Conservation (phyloP, 352 stramenopile species). For the Blastocystis sp. region DNA sequence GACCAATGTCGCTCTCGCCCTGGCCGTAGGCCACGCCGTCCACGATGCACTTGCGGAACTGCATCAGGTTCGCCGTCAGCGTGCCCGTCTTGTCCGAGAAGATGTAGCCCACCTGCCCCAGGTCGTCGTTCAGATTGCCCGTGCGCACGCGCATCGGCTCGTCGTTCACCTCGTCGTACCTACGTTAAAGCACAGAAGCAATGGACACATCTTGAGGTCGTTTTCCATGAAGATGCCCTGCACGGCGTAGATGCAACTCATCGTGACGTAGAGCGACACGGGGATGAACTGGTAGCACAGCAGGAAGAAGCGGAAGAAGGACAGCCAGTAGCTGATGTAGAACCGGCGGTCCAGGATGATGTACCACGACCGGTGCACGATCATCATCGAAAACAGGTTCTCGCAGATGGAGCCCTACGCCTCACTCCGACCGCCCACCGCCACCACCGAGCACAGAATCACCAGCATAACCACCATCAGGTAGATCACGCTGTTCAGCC, state of each 20-base stretch:
- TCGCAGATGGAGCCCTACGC: conserved; percentile 75
- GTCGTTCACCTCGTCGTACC: conserved; percentile 75
- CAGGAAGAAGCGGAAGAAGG: conserved; percentile 82
- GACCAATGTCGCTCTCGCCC: conserved; percentile 80
- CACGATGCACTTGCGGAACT: conserved; percentile 88
- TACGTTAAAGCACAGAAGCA: neutral
- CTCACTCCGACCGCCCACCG: conserved; percentile 73
- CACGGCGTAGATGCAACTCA: conserved; percentile 90
- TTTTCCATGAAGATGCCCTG: conserved; percentile 89
- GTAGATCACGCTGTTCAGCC: conserved; percentile 75
- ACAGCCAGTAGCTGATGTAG: conserved; percentile 15
- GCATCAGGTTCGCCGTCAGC: conserved; percentile 98
- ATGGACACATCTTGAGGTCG: conserved; percentile 82
- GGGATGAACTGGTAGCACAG: conserved; percentile 94
- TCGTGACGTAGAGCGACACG: conserved; percentile 92
- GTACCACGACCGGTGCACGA: conserved; percentile 75
- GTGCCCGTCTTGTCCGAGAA: conserved; percentile 99
- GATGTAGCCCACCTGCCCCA: conserved; percentile 94
- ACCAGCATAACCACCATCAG: conserved; percentile 75
- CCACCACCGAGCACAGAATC: conserved; percentile 72
- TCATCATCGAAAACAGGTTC: conserved; percentile 75
- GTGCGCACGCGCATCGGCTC: conserved; percentile 74
- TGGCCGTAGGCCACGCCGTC: conserved; percentile 82
- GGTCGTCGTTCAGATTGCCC: conserved; percentile 87
- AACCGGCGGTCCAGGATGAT: conserved; percentile 70